phyloP scores from a whole-genome alignment of 1,284 basidiomycete species.

The Termitomyces sp. region DNA sequence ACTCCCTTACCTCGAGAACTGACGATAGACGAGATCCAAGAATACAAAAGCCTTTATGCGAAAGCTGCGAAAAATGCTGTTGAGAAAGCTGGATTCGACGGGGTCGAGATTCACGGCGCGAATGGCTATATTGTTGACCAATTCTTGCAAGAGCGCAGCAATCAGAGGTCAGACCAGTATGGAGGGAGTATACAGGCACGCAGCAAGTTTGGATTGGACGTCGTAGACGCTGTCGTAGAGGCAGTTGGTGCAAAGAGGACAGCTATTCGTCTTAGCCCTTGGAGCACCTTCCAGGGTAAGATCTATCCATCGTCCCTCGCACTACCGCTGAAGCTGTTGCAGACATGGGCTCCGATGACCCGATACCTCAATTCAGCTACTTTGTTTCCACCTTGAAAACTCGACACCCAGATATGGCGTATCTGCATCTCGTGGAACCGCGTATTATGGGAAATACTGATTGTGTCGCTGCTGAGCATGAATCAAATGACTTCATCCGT shows the following conservation, averaged over 20 bases:
- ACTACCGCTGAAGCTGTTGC: background rate
- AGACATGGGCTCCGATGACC: conserved; percentile 46
- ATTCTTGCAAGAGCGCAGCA: conserved; percentile 36
- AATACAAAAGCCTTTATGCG: conserved; percentile 32
- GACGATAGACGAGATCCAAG: conserved; percentile 34
- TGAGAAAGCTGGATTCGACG: conserved; percentile 41
- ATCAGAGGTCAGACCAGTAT: conserved; percentile 49
- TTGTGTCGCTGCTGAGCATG: conserved; percentile 6
- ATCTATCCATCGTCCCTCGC: background rate
- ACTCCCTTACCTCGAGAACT: background rate
- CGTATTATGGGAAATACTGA: conserved; percentile 23
- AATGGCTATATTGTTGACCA: conserved; percentile 39
- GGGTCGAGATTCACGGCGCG: conserved; percentile 34
- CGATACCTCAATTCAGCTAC: conserved; percentile 36
- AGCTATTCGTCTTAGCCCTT: conserved; percentile 52
- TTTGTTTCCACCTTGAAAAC: conserved; percentile 27
- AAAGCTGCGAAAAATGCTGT: conserved; percentile 38
- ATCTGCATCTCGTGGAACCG: conserved; percentile 56
- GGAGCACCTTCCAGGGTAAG: conserved; percentile 34
- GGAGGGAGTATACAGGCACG: conserved; percentile 51
- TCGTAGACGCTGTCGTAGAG: conserved; percentile 34
- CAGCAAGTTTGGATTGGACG: conserved; percentile 40
- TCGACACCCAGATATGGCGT: conserved; percentile 46
- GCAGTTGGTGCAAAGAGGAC: conserved; percentile 35
- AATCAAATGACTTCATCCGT: conserved; percentile 34